phyloP scores from a whole-genome alignment of 2,329 filamentous ascomycete species.

The Pseudocercospora fuligena region DNA sequence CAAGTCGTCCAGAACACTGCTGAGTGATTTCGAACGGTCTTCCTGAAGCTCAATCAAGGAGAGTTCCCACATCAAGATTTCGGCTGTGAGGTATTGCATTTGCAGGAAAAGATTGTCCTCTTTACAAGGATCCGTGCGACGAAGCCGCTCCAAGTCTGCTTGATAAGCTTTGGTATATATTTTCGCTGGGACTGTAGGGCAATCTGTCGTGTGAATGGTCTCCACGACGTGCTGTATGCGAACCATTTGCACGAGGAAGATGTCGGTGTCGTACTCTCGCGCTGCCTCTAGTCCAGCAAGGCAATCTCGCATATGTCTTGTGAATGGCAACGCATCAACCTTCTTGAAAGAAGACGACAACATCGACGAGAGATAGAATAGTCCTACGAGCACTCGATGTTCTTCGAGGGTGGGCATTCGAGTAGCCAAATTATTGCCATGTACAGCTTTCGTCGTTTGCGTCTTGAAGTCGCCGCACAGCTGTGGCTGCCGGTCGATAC shows the following conservation, averaged over 20 bases:
- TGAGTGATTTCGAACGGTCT: constrained; percentile 27
- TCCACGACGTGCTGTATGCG: constrained; percentile 37
- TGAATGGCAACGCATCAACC: constrained; percentile 35
- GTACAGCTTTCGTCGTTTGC: constrained; percentile 24
- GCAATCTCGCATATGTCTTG: constrained; percentile 33
- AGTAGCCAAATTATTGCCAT: constrained; percentile 8
- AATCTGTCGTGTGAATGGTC: constrained; percentile 31
- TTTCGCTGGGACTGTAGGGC: constrained; percentile 33
- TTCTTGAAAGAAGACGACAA: constrained; percentile 39
- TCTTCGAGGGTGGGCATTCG: constrained; percentile 32
- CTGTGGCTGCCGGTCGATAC: constrained; percentile 33
- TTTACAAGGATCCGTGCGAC: constrained; percentile 20
- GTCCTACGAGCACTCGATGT: constrained; percentile 33
- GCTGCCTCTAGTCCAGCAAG: constrained; percentile 31
- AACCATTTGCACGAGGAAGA: constrained; percentile 38
- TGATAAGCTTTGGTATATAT: constrained; percentile 36
- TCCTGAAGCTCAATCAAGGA: constrained; percentile 36
- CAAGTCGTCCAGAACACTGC: constrained; percentile 34
- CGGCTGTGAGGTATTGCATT: constrained; percentile 35
- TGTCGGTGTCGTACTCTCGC: constrained; percentile 36
- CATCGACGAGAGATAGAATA: constrained; percentile 38
- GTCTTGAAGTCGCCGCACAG: constrained; percentile 26
- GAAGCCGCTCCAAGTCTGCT: constrained; percentile 35
- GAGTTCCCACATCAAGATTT: constrained; percentile 36
- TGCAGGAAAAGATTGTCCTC: constrained; percentile 31